Evolutionary conservation across 441 rosid species (phyloP).

Genomic region (Brassica hybrid): DNA sequence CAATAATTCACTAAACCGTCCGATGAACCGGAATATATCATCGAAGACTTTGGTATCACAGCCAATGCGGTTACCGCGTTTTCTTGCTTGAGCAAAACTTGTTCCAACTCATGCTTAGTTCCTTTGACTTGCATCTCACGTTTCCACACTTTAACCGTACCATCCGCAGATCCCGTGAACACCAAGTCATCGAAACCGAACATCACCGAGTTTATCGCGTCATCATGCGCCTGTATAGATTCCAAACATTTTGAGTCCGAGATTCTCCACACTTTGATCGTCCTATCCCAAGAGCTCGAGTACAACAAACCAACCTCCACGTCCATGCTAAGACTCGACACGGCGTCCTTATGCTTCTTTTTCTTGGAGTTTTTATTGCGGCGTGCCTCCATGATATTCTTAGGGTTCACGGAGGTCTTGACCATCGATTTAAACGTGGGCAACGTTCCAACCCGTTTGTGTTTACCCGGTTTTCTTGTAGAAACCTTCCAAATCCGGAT

Average conservation of each 20-base stretch:
- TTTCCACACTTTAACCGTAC: constrained; percentile 66
- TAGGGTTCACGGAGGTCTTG: constrained; percentile 58
- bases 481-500: constrained; percentile 64
- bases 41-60: constrained; percentile 37
- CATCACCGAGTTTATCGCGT: constrained; percentile 59
- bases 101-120: constrained; percentile 49
- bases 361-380: constrained; percentile 47
- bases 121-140: constrained; percentile 54
- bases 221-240: constrained; percentile 61
- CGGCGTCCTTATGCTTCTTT: constrained; percentile 63
- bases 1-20: constrained; percentile 67
- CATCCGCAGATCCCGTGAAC: constrained; percentile 72
- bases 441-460: constrained; percentile 56
- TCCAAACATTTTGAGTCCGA: constrained; percentile 60
- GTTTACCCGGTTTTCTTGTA: constrained; percentile 37
- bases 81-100: constrained; percentile 58
- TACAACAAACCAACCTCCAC: constrained; percentile 59
- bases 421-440: constrained; percentile 53
- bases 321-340: constrained; percentile 59
- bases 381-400: constrained; percentile 40
- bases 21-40: constrained; percentile 62
- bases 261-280: constrained; percentile 66
- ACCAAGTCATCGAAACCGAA: constrained; percentile 52
- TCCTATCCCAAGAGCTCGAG: constrained; percentile 75
- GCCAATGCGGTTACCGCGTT: constrained; percentile 65